A percentile compares a stretch with the other conserved stretches of the same genome.
Evolutionary conservation across 306 rosid species (phyloP).

Genomic region (Albizia julibrissin): DNA sequence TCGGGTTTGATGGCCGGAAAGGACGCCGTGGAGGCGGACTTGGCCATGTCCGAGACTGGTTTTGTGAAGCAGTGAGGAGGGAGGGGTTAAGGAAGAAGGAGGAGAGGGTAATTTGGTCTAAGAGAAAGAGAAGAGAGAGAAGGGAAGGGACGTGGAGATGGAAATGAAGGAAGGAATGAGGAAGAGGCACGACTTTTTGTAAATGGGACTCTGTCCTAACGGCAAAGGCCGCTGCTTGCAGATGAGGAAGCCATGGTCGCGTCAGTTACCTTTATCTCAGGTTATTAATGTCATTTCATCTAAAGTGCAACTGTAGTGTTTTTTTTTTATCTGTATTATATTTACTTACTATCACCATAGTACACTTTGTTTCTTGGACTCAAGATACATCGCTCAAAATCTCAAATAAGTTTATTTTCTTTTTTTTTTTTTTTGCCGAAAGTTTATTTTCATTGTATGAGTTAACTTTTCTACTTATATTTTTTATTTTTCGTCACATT

Average conservation of each 20-base stretch:
- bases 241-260: neutral
- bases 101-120: constrained; percentile 30
- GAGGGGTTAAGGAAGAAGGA: neutral
- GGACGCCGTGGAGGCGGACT: constrained; percentile 37
- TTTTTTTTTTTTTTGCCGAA: too few relatives aligned
- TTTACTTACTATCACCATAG: too few relatives aligned
- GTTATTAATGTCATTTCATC: neutral
- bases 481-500: too few relatives aligned
- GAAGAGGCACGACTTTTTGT: constrained; percentile 16
- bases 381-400: too few relatives aligned
- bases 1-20: constrained; percentile 54
- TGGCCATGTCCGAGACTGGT: constrained; percentile 51
- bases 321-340: too few relatives aligned
- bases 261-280: constrained; percentile 11
- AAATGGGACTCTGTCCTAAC: constrained; percentile 9
- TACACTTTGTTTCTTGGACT: neutral
- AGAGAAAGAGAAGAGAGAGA: neutral
- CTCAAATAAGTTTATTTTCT: too few relatives aligned
- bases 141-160: neutral
- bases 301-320: neutral
- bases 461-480: neutral
- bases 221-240: constrained; percentile 4
- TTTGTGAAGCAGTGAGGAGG: neutral
- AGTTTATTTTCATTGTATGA: neutral
- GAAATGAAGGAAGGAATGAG: constrained; percentile 22